Evolutionary conservation across 108 stramenopile species (phyloP), one percentile per base, ranked within the genome.

Genomic region (Tribonema minus): DNA sequence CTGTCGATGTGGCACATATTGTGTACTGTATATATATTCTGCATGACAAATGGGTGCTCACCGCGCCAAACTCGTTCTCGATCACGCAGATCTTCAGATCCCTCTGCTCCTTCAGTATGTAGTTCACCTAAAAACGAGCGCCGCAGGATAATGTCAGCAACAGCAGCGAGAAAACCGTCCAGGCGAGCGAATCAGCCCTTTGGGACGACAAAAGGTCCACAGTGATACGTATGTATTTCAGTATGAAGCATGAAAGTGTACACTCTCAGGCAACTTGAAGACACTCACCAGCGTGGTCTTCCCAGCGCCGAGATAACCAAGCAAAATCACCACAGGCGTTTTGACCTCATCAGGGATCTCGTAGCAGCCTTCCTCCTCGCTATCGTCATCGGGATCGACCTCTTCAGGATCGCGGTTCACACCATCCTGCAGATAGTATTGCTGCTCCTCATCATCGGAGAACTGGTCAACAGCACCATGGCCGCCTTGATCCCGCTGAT

Each of bases 281-380:
- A n/a, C n/a, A n/a, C n/a, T n/a, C n/a, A n/a, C 93, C 5, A 99
- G 88, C 3, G 98, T 99, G 5, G 98, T 99, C 87, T 99, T 99
- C 4, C 98, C 98, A 0, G 95, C 94, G 3, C 87, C 87, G 1
- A 88, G 86, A 66, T 88, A 86, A n/a, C 88, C 88, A 26, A 87
- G 86, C 40, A 88, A 72, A 33, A 88, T 77, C 29, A 80, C 35
- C 7, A 85, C 82, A 29, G 86, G 82, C 34, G 82, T 81, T 32
- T 83, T 82, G 37, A 66, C 77, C 38, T 79, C 68, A 34, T 79
- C 77, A 12, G 68, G 77, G 7, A 79, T n/a, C 0, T 68, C 37
- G 46, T 54, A 54, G 46, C 9, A 9, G 46, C 46, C 20, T 54
- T 54, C 46, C 15, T 54, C 46, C 15, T 54, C 46, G 46, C 46